These are phyloP conservation scores for Suillus plorans DNA, from an alignment of 768 basidiomycete species.

Conservation along the genomic window DNA sequence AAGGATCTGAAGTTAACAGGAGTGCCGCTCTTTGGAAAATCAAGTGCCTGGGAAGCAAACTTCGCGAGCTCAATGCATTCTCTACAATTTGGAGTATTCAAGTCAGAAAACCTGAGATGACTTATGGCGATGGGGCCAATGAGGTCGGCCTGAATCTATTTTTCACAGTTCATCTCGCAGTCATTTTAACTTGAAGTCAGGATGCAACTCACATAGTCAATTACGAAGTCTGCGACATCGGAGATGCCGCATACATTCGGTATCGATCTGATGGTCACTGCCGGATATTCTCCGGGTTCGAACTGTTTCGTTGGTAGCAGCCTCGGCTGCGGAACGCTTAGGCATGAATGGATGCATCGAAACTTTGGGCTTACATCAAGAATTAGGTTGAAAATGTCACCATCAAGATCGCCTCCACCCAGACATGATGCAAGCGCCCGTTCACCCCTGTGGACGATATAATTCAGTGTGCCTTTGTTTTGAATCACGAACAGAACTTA, in stretches of 20 bases:
- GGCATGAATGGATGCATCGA: background rate
- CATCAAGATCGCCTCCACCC: constrained; percentile 72
- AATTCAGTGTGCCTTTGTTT: background rate
- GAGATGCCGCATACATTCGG: constrained; percentile 52
- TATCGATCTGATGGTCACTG: constrained; percentile 46
- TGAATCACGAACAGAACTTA: constrained; percentile 3
- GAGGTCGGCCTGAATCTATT: constrained; percentile 34
- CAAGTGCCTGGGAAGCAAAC: constrained; percentile 59
- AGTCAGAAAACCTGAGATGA: constrained; percentile 68
- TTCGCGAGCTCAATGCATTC: constrained; percentile 54
- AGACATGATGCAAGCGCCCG: constrained; percentile 62
- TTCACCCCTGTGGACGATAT: constrained; percentile 29
- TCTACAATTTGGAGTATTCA: constrained; percentile 40
- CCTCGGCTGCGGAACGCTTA: constrained; percentile 21
- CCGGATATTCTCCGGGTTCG: constrained; percentile 47
- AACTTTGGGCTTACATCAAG: constrained; percentile 27
- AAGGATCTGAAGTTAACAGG: constrained; percentile 37
- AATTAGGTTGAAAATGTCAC: constrained; percentile 57
- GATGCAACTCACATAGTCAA: constrained; percentile 55
- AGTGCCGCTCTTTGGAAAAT: constrained; percentile 38
- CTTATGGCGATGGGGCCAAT: constrained; percentile 62
- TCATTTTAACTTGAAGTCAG: background rate
- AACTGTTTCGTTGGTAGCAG: constrained; percentile 28
- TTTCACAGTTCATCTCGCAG: background rate
- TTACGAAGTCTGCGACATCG: constrained; percentile 69